A percentile compares a stretch with the other conserved stretches of the same genome.
Evolutionary conservation across 106 monocot species (phyloP).

Genomic region (Dactylorhiza incarnata): DNA sequence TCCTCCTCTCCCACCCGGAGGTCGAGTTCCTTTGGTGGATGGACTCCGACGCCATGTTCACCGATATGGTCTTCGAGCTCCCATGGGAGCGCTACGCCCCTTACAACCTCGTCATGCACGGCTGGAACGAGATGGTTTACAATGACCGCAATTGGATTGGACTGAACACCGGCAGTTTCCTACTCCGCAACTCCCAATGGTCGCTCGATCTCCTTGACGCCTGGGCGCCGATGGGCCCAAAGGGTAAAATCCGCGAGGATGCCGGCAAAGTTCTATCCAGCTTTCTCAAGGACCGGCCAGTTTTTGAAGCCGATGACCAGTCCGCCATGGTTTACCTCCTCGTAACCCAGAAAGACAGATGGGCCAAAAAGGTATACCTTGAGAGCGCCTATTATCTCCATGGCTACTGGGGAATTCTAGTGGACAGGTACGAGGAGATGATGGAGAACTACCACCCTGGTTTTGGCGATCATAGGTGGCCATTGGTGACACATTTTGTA

Average conservation of each 20-base stretch:
- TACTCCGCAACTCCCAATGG: slow-evolving; percentile 87
- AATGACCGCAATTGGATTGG: slow-evolving; percentile 95
- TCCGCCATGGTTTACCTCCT: slow-evolving; percentile 93
- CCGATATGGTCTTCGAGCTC: slow-evolving; percentile 98
- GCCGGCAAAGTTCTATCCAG: slow-evolving; percentile 76
- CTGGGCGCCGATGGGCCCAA: slow-evolving; percentile 96
- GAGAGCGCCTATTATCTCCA: slow-evolving; percentile 90
- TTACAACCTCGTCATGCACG: slow-evolving; percentile 77
- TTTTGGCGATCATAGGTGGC: slow-evolving; percentile 87
- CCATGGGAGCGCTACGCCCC: slow-evolving; percentile 74
- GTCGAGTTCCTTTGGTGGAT: slow-evolving; percentile 99
- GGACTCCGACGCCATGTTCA: slow-evolving; percentile 98
- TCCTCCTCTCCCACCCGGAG: slow-evolving; percentile 79
- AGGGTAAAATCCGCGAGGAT: slow-evolving; percentile 62
- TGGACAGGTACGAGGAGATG: slow-evolving; percentile 92
- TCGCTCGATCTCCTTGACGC: slow-evolving; percentile 76
- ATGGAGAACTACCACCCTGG: slow-evolving; percentile 86
- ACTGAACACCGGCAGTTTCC: slow-evolving; percentile 86
- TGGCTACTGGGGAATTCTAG: slow-evolving; percentile 91
- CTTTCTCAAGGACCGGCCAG: slow-evolving; percentile 75
- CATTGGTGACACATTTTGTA: slow-evolving; percentile 87
- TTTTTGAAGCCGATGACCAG: slow-evolving; percentile 94
- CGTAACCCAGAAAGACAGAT: slow-evolving; percentile 56
- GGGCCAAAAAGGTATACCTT: slow-evolving; percentile 83
- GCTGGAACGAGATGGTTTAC: slow-evolving; percentile 97